Evolutionary conservation across 345 rosid genomes (phyloP), one percentile per base, ranked within the genome.

Genomic region (Salix caprea): DNA sequence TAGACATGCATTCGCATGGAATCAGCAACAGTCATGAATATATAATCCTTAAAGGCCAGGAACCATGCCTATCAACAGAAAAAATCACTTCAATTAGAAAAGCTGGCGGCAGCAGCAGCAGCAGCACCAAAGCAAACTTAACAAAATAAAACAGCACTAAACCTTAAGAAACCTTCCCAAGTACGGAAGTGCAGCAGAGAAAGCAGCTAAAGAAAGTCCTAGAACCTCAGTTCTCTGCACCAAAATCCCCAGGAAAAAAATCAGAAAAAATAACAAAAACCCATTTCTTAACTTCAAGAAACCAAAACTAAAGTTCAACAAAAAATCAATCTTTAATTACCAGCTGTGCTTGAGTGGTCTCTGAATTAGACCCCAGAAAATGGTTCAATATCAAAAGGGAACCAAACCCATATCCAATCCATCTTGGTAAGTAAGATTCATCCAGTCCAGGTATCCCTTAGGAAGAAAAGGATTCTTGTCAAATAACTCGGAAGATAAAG

Each of bases 361-460:
- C 70, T 34, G 84, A 78, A 80, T 77, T 78, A 11, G 89, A 88
- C 44, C 89, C 90, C 2, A 80, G 71, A 16, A 89, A 89, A 75
- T 88, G 91, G 67, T 91, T 89, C 74, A 89, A 40, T 16, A 89
- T 5, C 78, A 95, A 80, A 74, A 95, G 94, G 36, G 97, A 91
- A 32, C 99, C 97, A 74, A 95, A 93, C 64, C 99, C 98, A 82
- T 88, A 95, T 0, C 97, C 99, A 6, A 95, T 87, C 92, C 92
- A 95, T 82, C 97, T 88, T 34, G 99, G 99, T 74, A 95, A 84
- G 81, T 90, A 89, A 42, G 97, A 93, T 80, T 96, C 99, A 78
- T 96, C 96, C 23, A 93, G 72, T 73, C 99, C 97, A 75, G 92
- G 96, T 60, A 93, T 91, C 34, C 98, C 96, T 91, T 68, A 1